These are phyloP conservation scores for Pythium dissimile DNA, from an alignment of 352 stramenopile genomes.

Conservation along the genomic window DNA sequence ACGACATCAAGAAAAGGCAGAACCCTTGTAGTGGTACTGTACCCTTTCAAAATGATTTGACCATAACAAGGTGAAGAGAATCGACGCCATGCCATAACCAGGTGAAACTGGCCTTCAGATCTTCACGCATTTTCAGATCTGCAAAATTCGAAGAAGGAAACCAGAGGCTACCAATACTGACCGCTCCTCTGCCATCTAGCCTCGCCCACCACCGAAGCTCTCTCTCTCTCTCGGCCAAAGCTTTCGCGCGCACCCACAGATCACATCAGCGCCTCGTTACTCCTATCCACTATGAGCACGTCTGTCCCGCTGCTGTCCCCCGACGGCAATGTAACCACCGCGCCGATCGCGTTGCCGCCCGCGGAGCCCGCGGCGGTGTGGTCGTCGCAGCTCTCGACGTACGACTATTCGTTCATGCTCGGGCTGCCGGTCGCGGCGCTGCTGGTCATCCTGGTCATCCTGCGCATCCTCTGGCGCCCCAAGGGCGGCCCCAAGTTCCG, in stretches of 20 bases:
- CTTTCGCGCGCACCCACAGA: background rate
- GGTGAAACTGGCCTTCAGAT: no score
- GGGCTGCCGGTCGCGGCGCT: constrained; percentile 61
- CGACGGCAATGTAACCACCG: background rate
- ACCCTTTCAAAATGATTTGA: no score
- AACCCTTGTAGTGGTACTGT: no score
- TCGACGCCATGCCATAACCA: no score
- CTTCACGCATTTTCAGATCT: no score
- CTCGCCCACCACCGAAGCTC: background rate
- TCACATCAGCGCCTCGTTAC: no score
- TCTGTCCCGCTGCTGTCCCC: background rate
- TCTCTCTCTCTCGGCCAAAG: background rate
- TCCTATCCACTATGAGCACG: constrained; percentile 5
- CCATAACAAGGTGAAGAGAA: no score
- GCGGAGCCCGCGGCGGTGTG: constrained; percentile 31
- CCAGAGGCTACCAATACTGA: no score
- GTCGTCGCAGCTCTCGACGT: constrained; percentile 51
- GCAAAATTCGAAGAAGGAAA: no score
- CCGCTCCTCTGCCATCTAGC: no score
- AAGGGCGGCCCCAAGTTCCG: constrained; percentile 76
- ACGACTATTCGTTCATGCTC: constrained; percentile 64
- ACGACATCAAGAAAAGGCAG: no score
- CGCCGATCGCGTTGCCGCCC: background rate
- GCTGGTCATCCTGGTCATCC: constrained; percentile 47
- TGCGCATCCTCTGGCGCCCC: constrained; percentile 74